Evolutionary conservation across 441 rosid species (phyloP).

Genomic region (Bocquillonia castaneifolia): DNA sequence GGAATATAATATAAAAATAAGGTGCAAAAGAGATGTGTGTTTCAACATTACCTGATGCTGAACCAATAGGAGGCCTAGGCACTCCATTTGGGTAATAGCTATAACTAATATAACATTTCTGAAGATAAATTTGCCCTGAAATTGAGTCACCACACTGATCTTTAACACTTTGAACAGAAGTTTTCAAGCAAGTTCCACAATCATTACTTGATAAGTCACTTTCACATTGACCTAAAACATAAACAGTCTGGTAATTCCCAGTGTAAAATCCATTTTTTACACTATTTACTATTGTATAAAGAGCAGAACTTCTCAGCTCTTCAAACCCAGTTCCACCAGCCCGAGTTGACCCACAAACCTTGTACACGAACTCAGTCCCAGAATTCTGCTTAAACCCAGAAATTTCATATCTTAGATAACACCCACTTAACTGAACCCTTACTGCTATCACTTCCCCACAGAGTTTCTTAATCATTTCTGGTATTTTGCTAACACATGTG

Average conservation of each 20-base stretch:
- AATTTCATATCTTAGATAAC: slow-evolving; percentile 61
- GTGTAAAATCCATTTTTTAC: slow-evolving; percentile 56
- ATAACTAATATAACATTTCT: slow-evolving; percentile 68
- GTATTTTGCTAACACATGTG: slow-evolving; percentile 51
- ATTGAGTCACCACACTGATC: slow-evolving; percentile 56
- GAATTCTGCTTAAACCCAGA: slow-evolving; percentile 54
- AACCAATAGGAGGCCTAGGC: slow-evolving; percentile 43
- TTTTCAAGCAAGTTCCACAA: slow-evolving; percentile 58
- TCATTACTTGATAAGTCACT: slow-evolving; percentile 58
- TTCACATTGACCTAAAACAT: slow-evolving; percentile 77
- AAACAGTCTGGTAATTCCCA: slow-evolving; percentile 55
- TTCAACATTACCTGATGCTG: slow-evolving; percentile 44
- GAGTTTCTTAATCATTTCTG: slow-evolving; percentile 42
- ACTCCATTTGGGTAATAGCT: slow-evolving; percentile 74
- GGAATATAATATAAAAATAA: neutral
- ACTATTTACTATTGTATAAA: slow-evolving; percentile 49
- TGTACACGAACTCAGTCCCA: slow-evolving; percentile 52
- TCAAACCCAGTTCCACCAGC: slow-evolving; percentile 41
- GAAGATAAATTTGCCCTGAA: slow-evolving; percentile 62
- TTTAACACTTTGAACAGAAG: slow-evolving; percentile 45
- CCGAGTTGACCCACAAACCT: slow-evolving; percentile 53
- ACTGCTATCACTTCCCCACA: slow-evolving; percentile 58
- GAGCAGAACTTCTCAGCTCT: slow-evolving; percentile 49
- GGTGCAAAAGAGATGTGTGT: neutral
- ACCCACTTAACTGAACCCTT: slow-evolving; percentile 68